Percentiles rank a stretch among this genome's conserved stretches.
Conservation (phyloP, 208 protist species). For the Porcisia hertigi region DNA sequence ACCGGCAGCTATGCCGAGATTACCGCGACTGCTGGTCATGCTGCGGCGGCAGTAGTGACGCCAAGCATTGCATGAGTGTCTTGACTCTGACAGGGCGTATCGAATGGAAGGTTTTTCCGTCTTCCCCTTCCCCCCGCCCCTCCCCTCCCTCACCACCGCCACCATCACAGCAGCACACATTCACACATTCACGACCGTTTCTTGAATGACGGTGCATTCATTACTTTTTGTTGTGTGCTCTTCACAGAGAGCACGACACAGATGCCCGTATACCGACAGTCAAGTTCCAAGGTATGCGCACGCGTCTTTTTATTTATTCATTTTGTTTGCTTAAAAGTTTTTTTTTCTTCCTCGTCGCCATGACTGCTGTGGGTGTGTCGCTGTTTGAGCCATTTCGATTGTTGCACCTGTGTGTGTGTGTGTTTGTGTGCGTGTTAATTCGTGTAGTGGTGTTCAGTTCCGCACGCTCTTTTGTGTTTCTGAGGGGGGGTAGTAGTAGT, state of each 20-base stretch:
- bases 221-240: background rate
- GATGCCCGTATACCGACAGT: background rate
- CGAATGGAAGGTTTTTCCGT: too few relatives aligned
- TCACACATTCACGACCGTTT: background rate
- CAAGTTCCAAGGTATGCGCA: background rate
- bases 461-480: too few relatives aligned
- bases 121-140: too few relatives aligned
- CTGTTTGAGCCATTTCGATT: background rate
- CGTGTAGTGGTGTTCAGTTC: too few relatives aligned
- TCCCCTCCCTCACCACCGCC: too few relatives aligned
- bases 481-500: too few relatives aligned
- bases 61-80: background rate
- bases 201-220: background rate
- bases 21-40: constrained; percentile 1
- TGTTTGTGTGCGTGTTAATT: background rate
- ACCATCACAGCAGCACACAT: too few relatives aligned
- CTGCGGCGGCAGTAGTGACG: constrained; percentile 11
- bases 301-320: background rate
- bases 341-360: background rate
- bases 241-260: background rate
- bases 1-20: constrained; percentile 15
- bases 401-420: background rate
- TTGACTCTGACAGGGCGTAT: background rate
- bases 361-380: background rate
- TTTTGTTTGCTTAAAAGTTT: background rate